phyloP scores from a whole-genome alignment of 768 basidiomycete genomes.

The Termitomyces sp. region DNA sequence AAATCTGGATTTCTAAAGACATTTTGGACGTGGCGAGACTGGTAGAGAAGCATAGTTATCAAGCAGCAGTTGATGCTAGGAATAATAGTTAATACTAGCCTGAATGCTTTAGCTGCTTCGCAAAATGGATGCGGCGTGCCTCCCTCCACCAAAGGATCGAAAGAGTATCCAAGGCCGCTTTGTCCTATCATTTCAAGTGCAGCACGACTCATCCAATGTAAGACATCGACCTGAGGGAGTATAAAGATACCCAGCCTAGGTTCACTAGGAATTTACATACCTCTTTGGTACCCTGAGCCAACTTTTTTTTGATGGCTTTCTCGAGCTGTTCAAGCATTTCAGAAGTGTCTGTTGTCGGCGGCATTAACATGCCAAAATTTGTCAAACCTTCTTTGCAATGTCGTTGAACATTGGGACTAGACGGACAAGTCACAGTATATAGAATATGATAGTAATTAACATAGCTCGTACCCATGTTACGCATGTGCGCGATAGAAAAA shows the following conservation, averaged over 20 bases:
- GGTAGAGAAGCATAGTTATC: background rate
- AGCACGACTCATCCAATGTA: constrained; percentile 1
- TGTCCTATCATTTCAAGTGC: constrained; percentile 1
- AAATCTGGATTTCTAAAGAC: background rate
- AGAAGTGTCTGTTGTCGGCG: background rate
- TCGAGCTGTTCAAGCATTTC: background rate
- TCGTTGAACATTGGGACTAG: background rate
- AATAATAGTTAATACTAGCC: background rate
- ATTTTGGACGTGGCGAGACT: background rate
- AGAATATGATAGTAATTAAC: no score
- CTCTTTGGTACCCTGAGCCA: background rate
- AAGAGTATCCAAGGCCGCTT: background rate
- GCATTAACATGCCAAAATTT: background rate
- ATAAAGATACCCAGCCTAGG: no score
- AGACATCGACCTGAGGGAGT: background rate
- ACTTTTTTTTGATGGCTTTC: background rate
- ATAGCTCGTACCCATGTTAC: background rate
- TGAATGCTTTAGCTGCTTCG: background rate
- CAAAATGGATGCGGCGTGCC: background rate
- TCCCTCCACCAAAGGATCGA: background rate
- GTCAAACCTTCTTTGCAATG: background rate
- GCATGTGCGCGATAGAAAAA: background rate
- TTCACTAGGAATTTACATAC: background rate
- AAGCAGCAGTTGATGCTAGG: background rate
- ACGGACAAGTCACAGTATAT: background rate